Percentiles rank a stretch among this genome's conserved stretches.
Evolutionary conservation across 768 basidiomycete species (phyloP).

Genomic region (Gloeopeniophorella convolvens): DNA sequence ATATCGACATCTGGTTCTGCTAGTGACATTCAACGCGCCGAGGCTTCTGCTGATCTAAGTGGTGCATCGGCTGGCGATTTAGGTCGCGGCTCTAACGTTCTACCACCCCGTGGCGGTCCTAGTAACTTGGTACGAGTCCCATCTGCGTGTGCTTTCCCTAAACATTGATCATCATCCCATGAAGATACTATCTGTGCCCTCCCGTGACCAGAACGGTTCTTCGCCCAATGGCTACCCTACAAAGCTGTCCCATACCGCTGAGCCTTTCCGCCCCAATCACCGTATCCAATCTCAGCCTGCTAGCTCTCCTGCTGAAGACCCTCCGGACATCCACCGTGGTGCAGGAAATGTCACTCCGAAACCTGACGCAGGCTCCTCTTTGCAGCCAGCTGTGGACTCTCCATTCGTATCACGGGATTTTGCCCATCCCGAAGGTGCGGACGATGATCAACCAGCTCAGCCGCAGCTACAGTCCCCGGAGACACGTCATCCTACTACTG

Average conservation of each 20-base stretch:
- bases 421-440: background rate
- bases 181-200: too few relatives aligned
- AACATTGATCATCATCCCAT: too few relatives aligned
- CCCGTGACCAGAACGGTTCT: background rate
- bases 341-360: background rate
- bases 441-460: background rate
- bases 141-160: too few relatives aligned
- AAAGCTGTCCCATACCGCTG: background rate
- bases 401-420: background rate
- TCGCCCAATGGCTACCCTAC: background rate
- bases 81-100: background rate
- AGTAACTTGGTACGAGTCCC: background rate
- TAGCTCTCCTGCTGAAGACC: background rate
- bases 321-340: background rate
- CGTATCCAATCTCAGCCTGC: conserved; percentile 5
- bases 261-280: background rate
- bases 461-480: conserved; percentile 6
- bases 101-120: background rate
- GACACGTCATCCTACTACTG: conserved; percentile 18
- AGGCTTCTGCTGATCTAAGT: background rate
- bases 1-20: conserved; percentile 9
- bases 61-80: background rate
- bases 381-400: background rate
- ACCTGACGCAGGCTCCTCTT: background rate
- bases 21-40: background rate